Evolutionary conservation across 164 flowering plant genomes (phyloP), one percentile per base, ranked within the genome.

Genomic region (Magnolia sinica): DNA sequence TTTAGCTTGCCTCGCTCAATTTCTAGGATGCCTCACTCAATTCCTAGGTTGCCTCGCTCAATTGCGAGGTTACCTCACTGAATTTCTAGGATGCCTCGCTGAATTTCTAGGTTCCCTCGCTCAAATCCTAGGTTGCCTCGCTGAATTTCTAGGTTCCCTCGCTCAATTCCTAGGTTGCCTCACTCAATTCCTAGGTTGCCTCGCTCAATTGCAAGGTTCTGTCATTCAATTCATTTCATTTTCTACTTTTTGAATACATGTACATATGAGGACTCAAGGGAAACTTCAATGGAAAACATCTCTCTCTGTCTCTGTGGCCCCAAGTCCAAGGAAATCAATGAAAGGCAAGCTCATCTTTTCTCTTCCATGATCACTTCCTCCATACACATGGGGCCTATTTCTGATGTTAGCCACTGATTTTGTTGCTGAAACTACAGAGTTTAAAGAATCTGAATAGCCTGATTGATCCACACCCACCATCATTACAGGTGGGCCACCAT

Each of bases 301-400:
- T 71, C 64, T 27, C 1, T 27, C 29, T 31, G n/a, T n/a, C 73
- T 79, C 83, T 50, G 81, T 71, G 52, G 84, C 82, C 74, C 92
- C 92, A 3, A 89, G 87, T 24, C 92, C 92, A 79, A 89, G 89
- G 73, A 89, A 89, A 83, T 89, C 92, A 77, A 89, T 85, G 85
- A 87, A 89, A 50, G 80, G 81, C 79, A 78, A 45, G 64, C 66
- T 69, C 68, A 71, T 82, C 49, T 78, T 75, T 75, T 69, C 75
- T 55, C 71, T 76, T 23, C 73, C 71, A 31, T 79, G 77, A 49
- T 79, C 79, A 69, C 31, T 77, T 66, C 83, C 84, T 50, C 79
- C 83, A 72, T 73, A 73, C 5, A 64, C 27, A 50, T 61, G 74
- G 72, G 75, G 80, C 45, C 74, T 78, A 76, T 64, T 76, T 51